These are phyloP conservation scores for Paracamarosporium sp. DNA, from an alignment of 2,329 filamentous ascomycete species.

Conservation along the genomic window DNA sequence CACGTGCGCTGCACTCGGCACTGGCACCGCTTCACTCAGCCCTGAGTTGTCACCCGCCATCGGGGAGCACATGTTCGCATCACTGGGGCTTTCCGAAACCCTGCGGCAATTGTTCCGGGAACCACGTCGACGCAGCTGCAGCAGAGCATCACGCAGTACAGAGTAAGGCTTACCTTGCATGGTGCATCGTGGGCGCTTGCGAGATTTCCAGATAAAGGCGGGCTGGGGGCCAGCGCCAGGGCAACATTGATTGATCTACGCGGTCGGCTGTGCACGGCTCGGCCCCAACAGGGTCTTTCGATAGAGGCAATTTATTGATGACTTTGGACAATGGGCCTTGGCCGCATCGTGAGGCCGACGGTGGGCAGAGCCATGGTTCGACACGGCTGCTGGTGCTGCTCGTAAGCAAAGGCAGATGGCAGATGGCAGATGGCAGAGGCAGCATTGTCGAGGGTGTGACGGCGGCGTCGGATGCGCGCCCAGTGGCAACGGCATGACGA, in stretches of 20 bases:
- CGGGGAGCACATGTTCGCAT: too few relatives aligned
- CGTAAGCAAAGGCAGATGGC: not conserved
- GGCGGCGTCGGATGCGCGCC: not conserved
- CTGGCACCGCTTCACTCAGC: not conserved
- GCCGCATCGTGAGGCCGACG: not conserved
- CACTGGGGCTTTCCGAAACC: not conserved
- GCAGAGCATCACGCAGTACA: not conserved
- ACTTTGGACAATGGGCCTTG: too few relatives aligned
- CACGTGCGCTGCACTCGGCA: not conserved
- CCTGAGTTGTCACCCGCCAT: too few relatives aligned
- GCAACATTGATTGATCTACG: conserved; percentile 5
- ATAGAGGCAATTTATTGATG: conserved; percentile 1
- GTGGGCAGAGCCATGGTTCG: not conserved
- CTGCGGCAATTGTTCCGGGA: not conserved
- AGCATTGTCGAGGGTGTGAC: not conserved
- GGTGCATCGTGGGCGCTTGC: conserved; percentile 2
- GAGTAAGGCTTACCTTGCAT: not conserved
- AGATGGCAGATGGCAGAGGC: not conserved
- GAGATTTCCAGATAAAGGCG: not conserved
- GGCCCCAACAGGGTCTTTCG: not conserved
- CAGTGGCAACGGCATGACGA: conserved; percentile 4
- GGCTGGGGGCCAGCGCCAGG: not conserved
- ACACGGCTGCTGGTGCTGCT: not conserved
- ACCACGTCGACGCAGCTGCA: not conserved
- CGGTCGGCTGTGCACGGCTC: not conserved